phyloP scores from a whole-genome alignment of 2,329 filamentous ascomycete species.

The Lecanicillium sp. region DNA sequence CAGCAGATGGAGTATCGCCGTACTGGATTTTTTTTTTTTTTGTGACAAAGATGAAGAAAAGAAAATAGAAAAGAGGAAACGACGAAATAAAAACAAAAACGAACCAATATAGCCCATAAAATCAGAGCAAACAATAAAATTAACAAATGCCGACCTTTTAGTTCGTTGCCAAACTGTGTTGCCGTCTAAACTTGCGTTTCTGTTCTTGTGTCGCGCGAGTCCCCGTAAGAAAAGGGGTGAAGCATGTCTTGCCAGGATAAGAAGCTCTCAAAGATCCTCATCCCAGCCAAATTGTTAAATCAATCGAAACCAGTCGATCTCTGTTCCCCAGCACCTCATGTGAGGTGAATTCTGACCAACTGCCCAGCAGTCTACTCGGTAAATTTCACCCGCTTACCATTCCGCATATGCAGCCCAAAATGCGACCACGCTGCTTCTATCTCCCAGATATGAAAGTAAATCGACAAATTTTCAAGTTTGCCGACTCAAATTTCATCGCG shows the following conservation, averaged over 20 bases:
- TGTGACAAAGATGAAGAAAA: conserved; percentile 5
- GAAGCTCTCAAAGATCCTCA: not conserved
- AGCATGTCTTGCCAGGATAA: not conserved
- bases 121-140: conserved; percentile 3
- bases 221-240: not conserved
- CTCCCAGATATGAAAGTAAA: no score
- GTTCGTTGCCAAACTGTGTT: conserved; percentile 24
- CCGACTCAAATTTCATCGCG: not conserved
- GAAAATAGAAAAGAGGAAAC: conserved; percentile 6
- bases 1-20: not conserved
- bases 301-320: not conserved
- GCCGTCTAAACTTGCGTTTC: conserved; percentile 8
- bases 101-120: conserved; percentile 7
- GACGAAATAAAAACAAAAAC: conserved; percentile 12
- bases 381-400: no score
- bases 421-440: conserved; percentile 3
- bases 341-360: not conserved
- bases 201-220: not conserved
- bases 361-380: not conserved
- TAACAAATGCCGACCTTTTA: conserved; percentile 9
- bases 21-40: no score
- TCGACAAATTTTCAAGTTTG: no score
- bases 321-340: not conserved
- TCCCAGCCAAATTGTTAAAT: not conserved
- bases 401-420: no score